Conservation (phyloP, 108 stramenopile species). For the Asterionellopsis glacialis region DNA sequence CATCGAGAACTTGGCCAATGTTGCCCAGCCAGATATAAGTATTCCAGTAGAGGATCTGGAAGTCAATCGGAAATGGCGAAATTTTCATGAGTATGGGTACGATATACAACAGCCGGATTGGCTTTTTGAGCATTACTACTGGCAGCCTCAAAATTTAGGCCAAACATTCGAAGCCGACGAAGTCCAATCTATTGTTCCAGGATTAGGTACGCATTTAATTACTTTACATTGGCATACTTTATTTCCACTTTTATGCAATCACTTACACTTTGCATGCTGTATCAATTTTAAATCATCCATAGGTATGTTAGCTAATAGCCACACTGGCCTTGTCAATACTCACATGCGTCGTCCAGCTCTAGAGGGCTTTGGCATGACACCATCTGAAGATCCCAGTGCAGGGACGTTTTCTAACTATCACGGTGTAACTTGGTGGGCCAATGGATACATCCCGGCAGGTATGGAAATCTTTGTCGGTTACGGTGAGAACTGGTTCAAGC, state of each 20-base stretch:
- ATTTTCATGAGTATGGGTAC: background rate
- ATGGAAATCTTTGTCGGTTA: constrained; percentile 55
- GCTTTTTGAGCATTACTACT: constrained; percentile 22
- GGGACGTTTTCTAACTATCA: constrained; percentile 32
- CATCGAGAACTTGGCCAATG: background rate
- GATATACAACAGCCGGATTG: constrained; percentile 10
- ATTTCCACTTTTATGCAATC: too few species aligned
- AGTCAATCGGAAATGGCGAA: constrained; percentile 1
- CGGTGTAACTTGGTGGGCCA: constrained; percentile 10
- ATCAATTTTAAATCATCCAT: too few species aligned
- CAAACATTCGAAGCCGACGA: constrained; percentile 26
- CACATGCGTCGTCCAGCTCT: constrained; percentile 13
- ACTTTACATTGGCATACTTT: too few species aligned
- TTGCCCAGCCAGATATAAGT: constrained; percentile 15
- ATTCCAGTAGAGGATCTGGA: constrained; percentile 8
- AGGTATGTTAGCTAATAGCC: constrained; percentile 46
- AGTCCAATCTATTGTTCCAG: constrained; percentile 23
- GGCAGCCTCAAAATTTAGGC: constrained; percentile 12
- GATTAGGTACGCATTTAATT: constrained; percentile 15
- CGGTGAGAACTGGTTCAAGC: constrained; percentile 44
- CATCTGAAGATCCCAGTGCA: constrained; percentile 22
- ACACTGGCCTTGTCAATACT: constrained; percentile 46
- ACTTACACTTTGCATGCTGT: too few species aligned
- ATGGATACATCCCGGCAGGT: constrained; percentile 30
- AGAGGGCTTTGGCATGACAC: too few species aligned